Evolutionary conservation across 768 basidiomycete species (phyloP), one percentile per base, ranked within the genome.

Genomic region (Steccherinum ochraceum): DNA sequence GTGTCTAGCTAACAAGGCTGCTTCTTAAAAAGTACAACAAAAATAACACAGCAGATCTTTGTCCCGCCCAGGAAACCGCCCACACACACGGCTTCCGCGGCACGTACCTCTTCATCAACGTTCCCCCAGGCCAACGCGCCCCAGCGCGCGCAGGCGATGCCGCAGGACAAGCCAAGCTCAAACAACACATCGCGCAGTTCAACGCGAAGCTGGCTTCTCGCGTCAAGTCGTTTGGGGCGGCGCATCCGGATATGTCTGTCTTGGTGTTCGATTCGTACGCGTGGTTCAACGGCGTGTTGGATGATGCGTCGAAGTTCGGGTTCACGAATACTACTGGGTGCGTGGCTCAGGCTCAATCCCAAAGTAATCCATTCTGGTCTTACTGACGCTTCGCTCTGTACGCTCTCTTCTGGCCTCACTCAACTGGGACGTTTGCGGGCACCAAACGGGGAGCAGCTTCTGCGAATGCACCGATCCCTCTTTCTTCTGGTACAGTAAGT

Each of bases 401-500:
- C 27, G 24, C 30, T 7, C 30, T 7, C 16, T 16, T 35, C 16
- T 16, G 7, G 7, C 30, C 7, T 7, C 30, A 35, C 30, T 7
- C 30, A 16, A 35, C 16, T 16, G 30, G n/a, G 18, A 20, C 35
- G 20, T 39, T 27, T 39, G 26, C 26, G 49, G 16, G 24, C 2
- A 10, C 18, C 46, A 5, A 3, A 35, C 30, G 7, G 7, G 16
- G 7, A 12, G 23, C 48, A 78, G 75, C n/a, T 77, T 75, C 58
- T 79, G 77, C 62, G 72, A 73, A 40, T 79, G 78, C 61, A 56
- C 62, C 18, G 67, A 77, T 52, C 69, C 72, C 3, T 69, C 69
- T 1, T 80, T 67, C 60, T 79, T 79, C 62, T 80, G 78, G 77
- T 77, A 68, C 61, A 72, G 76, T 78, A 52, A 60, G 75, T 74